Evolutionary conservation across 495 filamentous ascomycete species (phyloP).

Genomic region (Neurospora sp.): DNA sequence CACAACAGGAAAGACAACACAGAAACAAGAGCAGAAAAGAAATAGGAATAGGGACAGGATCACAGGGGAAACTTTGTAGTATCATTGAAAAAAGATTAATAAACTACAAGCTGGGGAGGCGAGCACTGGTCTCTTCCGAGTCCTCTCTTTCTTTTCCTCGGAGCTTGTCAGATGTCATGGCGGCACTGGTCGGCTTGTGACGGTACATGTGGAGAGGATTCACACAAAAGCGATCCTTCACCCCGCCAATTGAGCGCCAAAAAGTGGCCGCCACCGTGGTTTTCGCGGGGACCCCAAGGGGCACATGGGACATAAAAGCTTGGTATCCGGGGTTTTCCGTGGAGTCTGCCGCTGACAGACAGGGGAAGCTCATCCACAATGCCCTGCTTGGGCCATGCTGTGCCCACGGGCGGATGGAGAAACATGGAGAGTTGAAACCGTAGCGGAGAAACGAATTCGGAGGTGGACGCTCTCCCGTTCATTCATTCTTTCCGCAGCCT

Average conservation of each 20-base stretch:
- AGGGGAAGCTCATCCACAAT: not conserved
- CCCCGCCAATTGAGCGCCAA: constrained; percentile 5
- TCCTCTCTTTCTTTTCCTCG: not conserved
- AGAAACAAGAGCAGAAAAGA: not conserved
- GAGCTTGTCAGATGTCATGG: constrained; percentile 1
- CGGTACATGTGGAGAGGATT: constrained; percentile 12
- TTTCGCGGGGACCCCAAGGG: constrained; percentile 1
- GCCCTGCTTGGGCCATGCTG: not conserved
- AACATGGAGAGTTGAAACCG: not conserved
- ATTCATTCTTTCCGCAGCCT: not conserved
- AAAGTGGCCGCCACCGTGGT: not conserved
- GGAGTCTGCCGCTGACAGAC: not conserved
- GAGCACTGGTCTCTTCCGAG: not conserved
- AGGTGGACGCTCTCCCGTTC: not conserved
- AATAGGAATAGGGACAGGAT: not conserved
- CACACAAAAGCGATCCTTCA: not conserved
- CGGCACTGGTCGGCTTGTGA: constrained; percentile 29
- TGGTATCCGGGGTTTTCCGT: constrained; percentile 1
- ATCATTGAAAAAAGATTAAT: not conserved
- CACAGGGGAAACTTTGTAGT: not conserved
- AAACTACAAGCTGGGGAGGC: not conserved
- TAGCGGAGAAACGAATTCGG: not conserved
- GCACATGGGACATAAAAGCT: constrained; percentile 1
- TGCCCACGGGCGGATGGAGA: not conserved
- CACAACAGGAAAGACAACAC: not conserved